Evolutionary conservation across 768 basidiomycete species (phyloP).

Genomic region (Trichaptum fuscoviolaceum): DNA sequence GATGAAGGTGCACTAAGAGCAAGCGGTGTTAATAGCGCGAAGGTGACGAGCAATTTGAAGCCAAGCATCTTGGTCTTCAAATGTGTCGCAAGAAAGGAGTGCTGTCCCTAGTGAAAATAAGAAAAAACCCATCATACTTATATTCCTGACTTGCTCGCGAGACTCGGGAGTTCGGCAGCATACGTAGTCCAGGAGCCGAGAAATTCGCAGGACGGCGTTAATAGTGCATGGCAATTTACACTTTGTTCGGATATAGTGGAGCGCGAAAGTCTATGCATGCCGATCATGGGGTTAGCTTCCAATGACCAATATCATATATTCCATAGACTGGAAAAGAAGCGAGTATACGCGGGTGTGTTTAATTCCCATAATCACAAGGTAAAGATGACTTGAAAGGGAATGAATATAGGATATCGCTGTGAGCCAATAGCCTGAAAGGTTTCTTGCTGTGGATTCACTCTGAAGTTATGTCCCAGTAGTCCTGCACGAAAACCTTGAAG

Average conservation of each 20-base stretch:
- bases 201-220: neutral
- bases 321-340: neutral
- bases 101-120: too few relatives aligned
- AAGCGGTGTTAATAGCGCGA: neutral
- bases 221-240: neutral
- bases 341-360: too few relatives aligned
- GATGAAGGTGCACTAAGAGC: neutral
- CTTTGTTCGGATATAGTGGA: neutral
- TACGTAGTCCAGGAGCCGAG: neutral
- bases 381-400: too few relatives aligned
- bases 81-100: too few relatives aligned
- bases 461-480: neutral
- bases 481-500: neutral
- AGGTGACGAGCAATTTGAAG: neutral
- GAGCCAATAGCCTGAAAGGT: too few relatives aligned
- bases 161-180: too few relatives aligned
- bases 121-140: neutral
- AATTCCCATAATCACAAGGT: too few relatives aligned
- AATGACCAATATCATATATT: neutral
- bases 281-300: neutral
- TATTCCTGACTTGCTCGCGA: neutral
- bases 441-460: too few relatives aligned
- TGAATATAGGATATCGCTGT: too few relatives aligned
- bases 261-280: neutral
- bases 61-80: too few relatives aligned